These are phyloP conservation scores for Heritiera littoralis DNA, from an alignment of 345 rosid genomes.

Conservation along the genomic window DNA sequence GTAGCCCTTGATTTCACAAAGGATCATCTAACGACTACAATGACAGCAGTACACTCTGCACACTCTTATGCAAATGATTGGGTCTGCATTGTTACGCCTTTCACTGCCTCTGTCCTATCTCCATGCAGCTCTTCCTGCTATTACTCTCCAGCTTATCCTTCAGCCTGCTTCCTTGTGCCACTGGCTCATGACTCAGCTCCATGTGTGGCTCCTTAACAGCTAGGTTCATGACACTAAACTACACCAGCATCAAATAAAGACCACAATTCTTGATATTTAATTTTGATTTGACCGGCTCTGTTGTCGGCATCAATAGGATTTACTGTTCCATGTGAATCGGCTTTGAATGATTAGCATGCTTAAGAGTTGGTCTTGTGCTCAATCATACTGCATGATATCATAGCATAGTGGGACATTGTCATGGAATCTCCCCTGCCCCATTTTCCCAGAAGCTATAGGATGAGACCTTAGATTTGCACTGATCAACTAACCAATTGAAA, in stretches of 20 bases:
- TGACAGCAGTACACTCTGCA: too few relatives aligned
- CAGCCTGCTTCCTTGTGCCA: too few relatives aligned
- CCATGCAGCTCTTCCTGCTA: too few relatives aligned
- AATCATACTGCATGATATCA: slow-evolving; percentile 3
- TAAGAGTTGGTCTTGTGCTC: not conserved
- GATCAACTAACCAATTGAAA: not conserved
- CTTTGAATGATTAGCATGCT: not conserved
- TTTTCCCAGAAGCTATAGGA: not conserved
- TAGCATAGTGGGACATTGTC: not conserved
- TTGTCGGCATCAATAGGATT: not conserved
- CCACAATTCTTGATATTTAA: not conserved
- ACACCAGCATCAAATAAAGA: not conserved
- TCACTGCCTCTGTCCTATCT: too few relatives aligned
- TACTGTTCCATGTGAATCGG: not conserved
- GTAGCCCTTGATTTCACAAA: too few relatives aligned
- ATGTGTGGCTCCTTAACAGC: too few relatives aligned
- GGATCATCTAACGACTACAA: too few relatives aligned
- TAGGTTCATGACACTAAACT: too few relatives aligned
- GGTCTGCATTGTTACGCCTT: too few relatives aligned
- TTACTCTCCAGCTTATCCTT: too few relatives aligned
- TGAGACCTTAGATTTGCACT: not conserved
- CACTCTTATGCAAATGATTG: too few relatives aligned
- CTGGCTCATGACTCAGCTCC: too few relatives aligned
- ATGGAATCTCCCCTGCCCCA: not conserved
- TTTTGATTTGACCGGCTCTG: not conserved